phyloP scores from a whole-genome alignment of 192 early-diverging fungal genomes.

The Chytriomyces hyalinus region DNA sequence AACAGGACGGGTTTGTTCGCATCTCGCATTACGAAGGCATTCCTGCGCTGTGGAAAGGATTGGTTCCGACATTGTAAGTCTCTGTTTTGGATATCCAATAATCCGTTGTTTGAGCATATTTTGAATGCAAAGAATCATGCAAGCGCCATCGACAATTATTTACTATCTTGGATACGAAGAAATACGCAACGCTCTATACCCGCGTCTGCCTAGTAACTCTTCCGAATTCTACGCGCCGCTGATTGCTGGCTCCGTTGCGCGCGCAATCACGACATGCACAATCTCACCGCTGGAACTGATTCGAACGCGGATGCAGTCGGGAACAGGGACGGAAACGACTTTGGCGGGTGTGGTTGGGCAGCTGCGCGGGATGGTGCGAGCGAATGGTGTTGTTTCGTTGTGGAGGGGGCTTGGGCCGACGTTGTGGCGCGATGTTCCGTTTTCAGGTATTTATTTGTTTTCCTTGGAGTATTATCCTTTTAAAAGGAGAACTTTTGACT shows the following conservation, averaged over 20 bases:
- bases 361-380: constrained; percentile 65
- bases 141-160: constrained; percentile 86
- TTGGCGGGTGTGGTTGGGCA: constrained; percentile 62
- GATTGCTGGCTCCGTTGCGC: constrained; percentile 76
- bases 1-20: constrained; percentile 39
- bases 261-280: constrained; percentile 74
- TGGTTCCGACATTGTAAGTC: constrained; percentile 76
- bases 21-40: constrained; percentile 83
- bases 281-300: constrained; percentile 93
- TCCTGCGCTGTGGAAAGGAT: constrained; percentile 82
- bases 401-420: constrained; percentile 90
- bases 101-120: no score
- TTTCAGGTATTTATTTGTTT: constrained; percentile 56
- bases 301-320: constrained; percentile 88
- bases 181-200: constrained; percentile 61
- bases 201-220: constrained; percentile 30
- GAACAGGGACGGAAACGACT: constrained; percentile 58
- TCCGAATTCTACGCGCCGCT: constrained; percentile 69
- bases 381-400: constrained; percentile 66
- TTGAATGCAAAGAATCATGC: constrained; percentile 59
- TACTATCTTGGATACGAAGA: constrained; percentile 97
- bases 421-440: constrained; percentile 94
- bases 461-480: neutral
- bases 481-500: neutral
- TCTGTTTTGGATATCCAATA: neutral